Base-by-base conservation (phyloP, 1,284 basidiomycete genomes). In the Cryptococcus deneoformans region DNA sequence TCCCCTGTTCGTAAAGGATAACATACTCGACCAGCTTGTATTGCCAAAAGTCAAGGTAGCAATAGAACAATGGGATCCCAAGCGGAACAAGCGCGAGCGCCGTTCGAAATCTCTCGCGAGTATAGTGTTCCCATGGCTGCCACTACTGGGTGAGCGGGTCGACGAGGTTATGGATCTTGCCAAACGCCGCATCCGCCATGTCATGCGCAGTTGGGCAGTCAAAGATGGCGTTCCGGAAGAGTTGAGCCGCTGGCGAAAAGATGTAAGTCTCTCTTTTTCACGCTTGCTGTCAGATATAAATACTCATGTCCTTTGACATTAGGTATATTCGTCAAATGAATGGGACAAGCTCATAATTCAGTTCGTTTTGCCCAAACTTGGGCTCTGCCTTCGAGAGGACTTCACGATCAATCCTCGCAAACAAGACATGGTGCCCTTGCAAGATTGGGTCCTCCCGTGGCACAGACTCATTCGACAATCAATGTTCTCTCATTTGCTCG, bases 51-150 rank as follows among this genome's bases (percentile, higher is more conserved):
- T 99, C 2, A 83, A 86, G 45, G 85, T 86, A 53, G 86, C 91
- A 1, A 84, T 99, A n/a, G 82, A 85, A 5, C 85, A 89, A 38
- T 97, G 95, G 92, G 87, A 81, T 67, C 80, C 85, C 4, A 84
- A 84, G 65, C 58, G 56, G 10, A 52, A 55, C 6, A 63, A 60
- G 50, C 29, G 29, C 29, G 29, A 29, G 29, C 29, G 29, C 29
- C 16, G 16, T 11, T 3, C 47, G 8, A 38, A 20, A 14, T 79
- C 89, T 0, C 77, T 99, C 51, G 88, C 90, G 54, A 81, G 84
- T 1, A 83, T 99, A 40, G 85, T 99, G 0, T 96, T 99, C 76
- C 96, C 96, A 3, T 99, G 96, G 96, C 78, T 99, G 48, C 90
- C 92, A 1, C 83, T 92, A 65, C 82, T 97, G 5, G 92, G 89